A percentile compares a stretch with the other conserved stretches of the same genome.
These are phyloP conservation scores for Saccharomyces paradoxus DNA, from an alignment of 805 yeast species.

Conservation along the genomic window DNA sequence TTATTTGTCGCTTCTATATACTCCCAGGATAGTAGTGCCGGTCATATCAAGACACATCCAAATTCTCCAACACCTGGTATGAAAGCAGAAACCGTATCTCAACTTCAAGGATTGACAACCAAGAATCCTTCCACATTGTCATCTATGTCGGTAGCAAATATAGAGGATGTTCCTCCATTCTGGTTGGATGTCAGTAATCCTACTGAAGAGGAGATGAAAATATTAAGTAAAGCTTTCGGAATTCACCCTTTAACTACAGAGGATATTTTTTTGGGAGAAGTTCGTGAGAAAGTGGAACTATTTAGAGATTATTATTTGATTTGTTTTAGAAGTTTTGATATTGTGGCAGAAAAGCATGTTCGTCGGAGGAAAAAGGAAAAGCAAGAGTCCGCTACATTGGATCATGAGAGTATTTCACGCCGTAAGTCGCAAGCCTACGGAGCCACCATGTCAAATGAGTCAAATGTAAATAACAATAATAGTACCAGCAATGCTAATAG, in stretches of 20 bases:
- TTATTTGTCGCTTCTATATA: constrained; percentile 47
- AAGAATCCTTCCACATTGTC: constrained; percentile 10
- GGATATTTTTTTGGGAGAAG: constrained; percentile 86
- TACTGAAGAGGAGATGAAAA: constrained; percentile 95
- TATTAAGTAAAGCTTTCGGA: constrained; percentile 79
- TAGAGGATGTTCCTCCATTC: constrained; percentile 53
- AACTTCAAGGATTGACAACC: constrained; percentile 7
- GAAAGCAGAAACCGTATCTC: neutral
- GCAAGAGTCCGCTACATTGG: constrained; percentile 4
- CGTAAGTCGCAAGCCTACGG: neutral
- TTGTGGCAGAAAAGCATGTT: constrained; percentile 62
- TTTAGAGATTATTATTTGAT: constrained; percentile 86
- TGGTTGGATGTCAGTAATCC: constrained; percentile 94
- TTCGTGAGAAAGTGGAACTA: constrained; percentile 89
- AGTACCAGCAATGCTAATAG: neutral
- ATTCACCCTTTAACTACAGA: constrained; percentile 95
- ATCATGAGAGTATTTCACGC: neutral
- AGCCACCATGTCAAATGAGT: neutral
- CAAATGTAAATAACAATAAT: constrained; percentile 4
- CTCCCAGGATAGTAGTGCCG: constrained; percentile 5
- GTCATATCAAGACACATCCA: neutral
- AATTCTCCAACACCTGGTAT: constrained; percentile 1
- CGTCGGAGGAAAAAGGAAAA: constrained; percentile 43
- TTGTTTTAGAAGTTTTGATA: constrained; percentile 79
- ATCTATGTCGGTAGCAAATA: constrained; percentile 5